Base-by-base conservation (phyloP, 306 rosid species). In the Canavalia ensiformis region DNA sequence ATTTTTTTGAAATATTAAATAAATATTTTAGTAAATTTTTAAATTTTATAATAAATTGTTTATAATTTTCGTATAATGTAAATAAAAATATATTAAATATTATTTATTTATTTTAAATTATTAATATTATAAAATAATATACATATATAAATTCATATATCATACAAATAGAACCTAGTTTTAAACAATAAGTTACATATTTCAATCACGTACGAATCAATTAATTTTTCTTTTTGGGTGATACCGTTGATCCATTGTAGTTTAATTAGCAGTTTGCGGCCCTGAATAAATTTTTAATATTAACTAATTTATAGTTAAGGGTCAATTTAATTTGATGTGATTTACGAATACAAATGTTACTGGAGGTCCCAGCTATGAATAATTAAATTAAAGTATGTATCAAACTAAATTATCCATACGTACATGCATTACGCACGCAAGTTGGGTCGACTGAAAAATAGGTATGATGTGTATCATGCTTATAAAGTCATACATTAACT, bases 371-470 rank as follows among this genome's bases (percentile, higher is more conserved):
- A 13, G 34, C 18, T 55, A 39, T 12, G 55, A 8, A 58, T 58
- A 1, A 29, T 6, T 42, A 59, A 75, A 59, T 8, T 28, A 74
- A 44, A 1, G 29, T 11, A 8, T 45, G 25, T 39, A 65, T 37
- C 4, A 45, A 59, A 75, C 18, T n/a, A 46, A 34, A 52, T 18
- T 70, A 80, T 71, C 77, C 29, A 47, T 44, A n/a, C 62, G 62
- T n/a, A 69, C 63, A n/a, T 62, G 72, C 51, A 63, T 49, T 63
- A 35, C 34, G 65, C 44, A 58, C 8, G 41, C 42, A 34, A 57
- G 60, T 69, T 59, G 78, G 83, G 70, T 31, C 30, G 46, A 68
- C 44, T 18, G 25, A 18, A 18, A 44, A 55, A 29, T 9, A 69
- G 63, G 63, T 55, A 56, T 41, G 10, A 56, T 45, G 70, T 79